phyloP scores from a whole-genome alignment of 352 stramenopile species.

The Phytophthora capsici region DNA sequence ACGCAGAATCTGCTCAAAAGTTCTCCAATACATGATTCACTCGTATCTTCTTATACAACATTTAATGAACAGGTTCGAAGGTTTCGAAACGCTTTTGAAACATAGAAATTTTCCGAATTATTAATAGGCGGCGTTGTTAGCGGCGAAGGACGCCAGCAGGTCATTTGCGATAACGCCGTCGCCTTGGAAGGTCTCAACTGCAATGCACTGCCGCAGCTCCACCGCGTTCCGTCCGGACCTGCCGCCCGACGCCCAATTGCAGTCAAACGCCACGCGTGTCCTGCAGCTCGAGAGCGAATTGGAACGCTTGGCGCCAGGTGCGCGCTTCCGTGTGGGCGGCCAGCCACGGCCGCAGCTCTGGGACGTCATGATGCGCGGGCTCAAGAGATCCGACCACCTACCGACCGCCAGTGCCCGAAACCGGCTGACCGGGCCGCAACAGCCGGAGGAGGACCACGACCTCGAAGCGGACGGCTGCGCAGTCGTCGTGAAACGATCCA shows the following conservation, averaged over 20 bases:
- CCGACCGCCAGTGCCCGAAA: not conserved
- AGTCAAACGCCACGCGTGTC: constrained; percentile 2
- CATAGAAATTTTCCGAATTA: not conserved
- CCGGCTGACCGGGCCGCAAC: not conserved
- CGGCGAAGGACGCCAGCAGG: not conserved
- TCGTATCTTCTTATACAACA: no score
- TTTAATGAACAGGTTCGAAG: not conserved
- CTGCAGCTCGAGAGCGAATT: constrained; percentile 15
- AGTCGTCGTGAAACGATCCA: constrained; percentile 34
- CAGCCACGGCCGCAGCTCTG: constrained; percentile 23
- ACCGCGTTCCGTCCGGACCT: not conserved
- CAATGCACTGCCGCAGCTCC: constrained; percentile 11
- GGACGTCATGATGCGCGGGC: constrained; percentile 28
- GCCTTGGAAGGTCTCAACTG: not conserved
- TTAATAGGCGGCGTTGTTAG: not conserved
- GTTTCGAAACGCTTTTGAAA: not conserved
- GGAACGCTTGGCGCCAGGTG: not conserved
- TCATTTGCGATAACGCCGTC: constrained; percentile 1
- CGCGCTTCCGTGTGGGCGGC: constrained; percentile 11
- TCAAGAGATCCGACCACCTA: not conserved
- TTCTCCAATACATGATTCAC: no score
- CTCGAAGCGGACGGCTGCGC: not conserved
- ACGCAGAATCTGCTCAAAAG: no score
- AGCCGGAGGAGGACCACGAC: constrained; percentile 13
- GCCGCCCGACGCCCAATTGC: not conserved